Evolutionary conservation across 2,329 filamentous ascomycete species (phyloP), one percentile per base, ranked within the genome.

Genomic region (Pseudofabraea citricarpa): DNA sequence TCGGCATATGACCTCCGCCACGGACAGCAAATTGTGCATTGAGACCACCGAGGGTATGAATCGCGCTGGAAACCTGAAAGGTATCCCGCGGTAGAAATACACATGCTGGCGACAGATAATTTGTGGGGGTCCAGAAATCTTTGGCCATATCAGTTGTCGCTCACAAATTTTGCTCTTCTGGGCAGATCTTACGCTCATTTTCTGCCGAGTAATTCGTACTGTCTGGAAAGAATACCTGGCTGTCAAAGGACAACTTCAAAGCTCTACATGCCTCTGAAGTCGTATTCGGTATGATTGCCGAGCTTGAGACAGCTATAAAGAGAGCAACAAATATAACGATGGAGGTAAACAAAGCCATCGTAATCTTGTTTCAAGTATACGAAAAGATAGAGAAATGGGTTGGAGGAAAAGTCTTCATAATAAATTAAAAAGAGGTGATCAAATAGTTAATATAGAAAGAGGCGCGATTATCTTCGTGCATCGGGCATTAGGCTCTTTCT

Each of bases 1-100:
- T 46, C n/a, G 40, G 43, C 45, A 48, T 46, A 22, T 51, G 48
- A 10, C 48, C 48, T 29, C 45, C 48, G 9, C 48, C 46, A 26
- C 46, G 20, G 12, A 51, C 43, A 16, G 48, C 45, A 38, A 51
- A 51, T 20, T 19, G 22, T 10, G 43, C 21, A 16, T 46, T 32
- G n/a, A 47, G 9, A 20, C 9, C 20, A 6, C 23, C 40, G 2
- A 52, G 22, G 12, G 48, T 44, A 10, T 27, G 29, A 5, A 51
- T 18, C 9, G 41, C 41, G 10, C 39, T 20, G 15, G 48, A 44
- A 4, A 53, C 46, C 7, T 51, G 32, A 18, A 24, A 8, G 7
- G 44, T 18, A 33, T 38, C 42, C 12, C 29, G 12, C 6, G 40
- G 31, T 23, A 41, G 40, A 15, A 53, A 21, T 10, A 49, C 23